These are phyloP conservation scores for Xylaria venustula DNA, from an alignment of 495 filamentous ascomycete genomes.

Conservation along the genomic window DNA sequence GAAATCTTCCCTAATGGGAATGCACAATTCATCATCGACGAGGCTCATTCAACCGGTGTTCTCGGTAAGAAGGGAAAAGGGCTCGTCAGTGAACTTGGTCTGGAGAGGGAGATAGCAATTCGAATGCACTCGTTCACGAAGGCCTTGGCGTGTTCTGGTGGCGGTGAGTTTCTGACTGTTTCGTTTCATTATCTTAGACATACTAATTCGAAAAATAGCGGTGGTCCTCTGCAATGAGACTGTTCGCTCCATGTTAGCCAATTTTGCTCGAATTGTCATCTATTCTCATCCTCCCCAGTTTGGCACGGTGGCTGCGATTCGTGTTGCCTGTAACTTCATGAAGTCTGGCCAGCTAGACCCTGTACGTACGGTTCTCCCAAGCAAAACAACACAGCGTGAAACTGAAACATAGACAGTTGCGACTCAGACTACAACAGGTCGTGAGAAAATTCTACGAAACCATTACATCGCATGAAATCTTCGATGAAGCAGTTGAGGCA, in stretches of 20 bases:
- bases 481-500: background rate
- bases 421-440: background rate
- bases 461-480: constrained; percentile 3
- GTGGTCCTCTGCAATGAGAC: constrained; percentile 8
- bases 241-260: background rate
- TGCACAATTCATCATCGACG: constrained; percentile 61
- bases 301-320: constrained; percentile 1
- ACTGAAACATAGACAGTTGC: background rate
- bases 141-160: constrained; percentile 57
- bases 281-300: constrained; percentile 6
- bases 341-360: background rate
- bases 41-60: constrained; percentile 61
- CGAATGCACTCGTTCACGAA: constrained; percentile 62
- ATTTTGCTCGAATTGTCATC: background rate
- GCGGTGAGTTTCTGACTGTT: constrained; percentile 33
- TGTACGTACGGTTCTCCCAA: too few relatives aligned
- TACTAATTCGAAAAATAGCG: background rate
- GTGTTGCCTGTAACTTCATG: too few relatives aligned
- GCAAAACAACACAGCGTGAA: too few relatives aligned
- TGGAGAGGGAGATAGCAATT: constrained; percentile 58
- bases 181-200: background rate
- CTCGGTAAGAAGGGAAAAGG: constrained; percentile 55
- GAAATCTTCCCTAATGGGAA: constrained; percentile 49
- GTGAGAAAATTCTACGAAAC: constrained; percentile 1
- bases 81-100: constrained; percentile 39